Evolutionary conservation across 352 stramenopile species (phyloP).

Genomic region (Thalassiosira exigua): DNA sequence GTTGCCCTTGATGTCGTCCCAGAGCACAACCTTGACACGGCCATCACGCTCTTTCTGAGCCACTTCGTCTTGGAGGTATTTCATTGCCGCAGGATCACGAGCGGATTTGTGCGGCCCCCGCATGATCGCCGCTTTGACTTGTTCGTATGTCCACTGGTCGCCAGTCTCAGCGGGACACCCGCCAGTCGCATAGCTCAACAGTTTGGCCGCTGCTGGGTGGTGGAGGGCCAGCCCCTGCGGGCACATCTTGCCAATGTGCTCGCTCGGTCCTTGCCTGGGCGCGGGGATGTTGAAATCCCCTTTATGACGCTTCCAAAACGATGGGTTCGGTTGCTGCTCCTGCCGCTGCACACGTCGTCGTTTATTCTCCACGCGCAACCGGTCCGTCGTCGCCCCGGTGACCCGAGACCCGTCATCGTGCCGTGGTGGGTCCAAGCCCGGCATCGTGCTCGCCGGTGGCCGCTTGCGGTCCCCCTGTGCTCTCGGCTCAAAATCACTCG

Average conservation of each 20-base stretch:
- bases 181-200: slow-evolving; percentile 14
- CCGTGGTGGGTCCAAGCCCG: too few relatives aligned
- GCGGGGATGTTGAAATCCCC: background rate
- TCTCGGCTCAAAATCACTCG: too few relatives aligned
- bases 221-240: slow-evolving; percentile 6
- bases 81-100: slow-evolving; percentile 2
- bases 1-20: slow-evolving; percentile 34
- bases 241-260: slow-evolving; percentile 10
- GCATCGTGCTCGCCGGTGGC: too few relatives aligned
- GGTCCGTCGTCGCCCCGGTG: background rate
- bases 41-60: slow-evolving; percentile 3
- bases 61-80: background rate
- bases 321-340: background rate
- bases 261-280: background rate
- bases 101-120: slow-evolving; percentile 19
- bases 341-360: background rate
- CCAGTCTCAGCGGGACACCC: slow-evolving; percentile 13
- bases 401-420: background rate
- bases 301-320: background rate
- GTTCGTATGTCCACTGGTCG: slow-evolving; percentile 2
- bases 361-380: background rate
- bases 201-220: background rate
- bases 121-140: slow-evolving; percentile 19
- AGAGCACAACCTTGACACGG: background rate
- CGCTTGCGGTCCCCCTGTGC: too few relatives aligned